phyloP scores from a whole-genome alignment of 2,329 filamentous ascomycete genomes.

The Ilyonectria robusta region DNA sequence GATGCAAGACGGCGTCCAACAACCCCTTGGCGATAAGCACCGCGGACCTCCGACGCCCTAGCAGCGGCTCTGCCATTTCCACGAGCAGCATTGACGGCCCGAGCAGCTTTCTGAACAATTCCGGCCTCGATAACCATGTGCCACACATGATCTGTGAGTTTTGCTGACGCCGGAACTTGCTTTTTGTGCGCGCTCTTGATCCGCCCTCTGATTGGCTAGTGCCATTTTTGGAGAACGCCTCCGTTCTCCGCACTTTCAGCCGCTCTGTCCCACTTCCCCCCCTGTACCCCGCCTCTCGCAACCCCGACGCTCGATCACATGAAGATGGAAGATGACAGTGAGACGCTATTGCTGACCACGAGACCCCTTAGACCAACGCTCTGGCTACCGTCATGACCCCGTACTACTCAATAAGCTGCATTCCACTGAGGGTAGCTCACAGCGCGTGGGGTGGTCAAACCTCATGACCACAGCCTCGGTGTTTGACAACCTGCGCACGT shows the following conservation, averaged over 20 bases:
- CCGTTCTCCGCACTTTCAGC: slow-evolving; percentile 49
- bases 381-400: slow-evolving; percentile 54
- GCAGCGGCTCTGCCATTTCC: slow-evolving; percentile 53
- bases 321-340: slow-evolving; percentile 37
- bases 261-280: slow-evolving; percentile 37
- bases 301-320: slow-evolving; percentile 43
- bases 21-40: slow-evolving; percentile 47
- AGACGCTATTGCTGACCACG: slow-evolving; percentile 51
- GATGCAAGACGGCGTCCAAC: slow-evolving; percentile 55
- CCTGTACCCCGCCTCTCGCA: slow-evolving; percentile 43
- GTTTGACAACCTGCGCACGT: slow-evolving; percentile 57
- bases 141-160: slow-evolving; percentile 66
- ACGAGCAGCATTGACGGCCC: slow-evolving; percentile 50
- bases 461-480: slow-evolving; percentile 52
- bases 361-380: slow-evolving; percentile 55
- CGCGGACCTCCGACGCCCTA: slow-evolving; percentile 57
- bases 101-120: slow-evolving; percentile 45
- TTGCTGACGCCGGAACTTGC: slow-evolving; percentile 32
- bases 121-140: slow-evolving; percentile 58
- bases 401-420: slow-evolving; percentile 50
- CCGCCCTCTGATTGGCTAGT: slow-evolving; percentile 37
- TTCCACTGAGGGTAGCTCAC: slow-evolving; percentile 41
- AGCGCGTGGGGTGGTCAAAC: slow-evolving; percentile 50
- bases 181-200: slow-evolving; percentile 37
- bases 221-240: slow-evolving; percentile 41